Evolutionary conservation across 208 protist species (phyloP).

Genomic region (Vickermania spadyakhi): DNA sequence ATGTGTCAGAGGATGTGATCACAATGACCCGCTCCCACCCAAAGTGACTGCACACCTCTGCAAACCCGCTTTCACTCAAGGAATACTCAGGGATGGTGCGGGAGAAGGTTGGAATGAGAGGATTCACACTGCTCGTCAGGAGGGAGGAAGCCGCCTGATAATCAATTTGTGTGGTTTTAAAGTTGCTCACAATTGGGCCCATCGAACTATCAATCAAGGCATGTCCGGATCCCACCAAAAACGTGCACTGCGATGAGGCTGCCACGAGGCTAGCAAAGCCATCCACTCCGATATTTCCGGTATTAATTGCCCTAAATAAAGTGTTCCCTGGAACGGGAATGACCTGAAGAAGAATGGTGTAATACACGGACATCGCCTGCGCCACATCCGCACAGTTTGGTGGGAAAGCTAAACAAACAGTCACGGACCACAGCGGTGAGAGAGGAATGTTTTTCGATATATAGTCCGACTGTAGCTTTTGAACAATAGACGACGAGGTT

Average conservation of each 20-base stretch:
- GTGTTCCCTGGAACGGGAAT: conserved; percentile 15
- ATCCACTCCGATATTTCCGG: conserved; percentile 47
- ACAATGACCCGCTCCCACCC: conserved; percentile 80
- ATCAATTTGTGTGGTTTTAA: conserved; percentile 58
- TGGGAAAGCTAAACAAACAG: conserved; percentile 63
- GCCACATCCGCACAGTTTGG: conserved; percentile 39
- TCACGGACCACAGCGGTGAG: conserved; percentile 55
- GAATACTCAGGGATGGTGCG: conserved; percentile 39
- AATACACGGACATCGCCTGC: conserved; percentile 48
- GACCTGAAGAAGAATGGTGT: conserved; percentile 44
- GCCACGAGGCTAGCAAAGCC: conserved; percentile 60
- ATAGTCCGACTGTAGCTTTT: conserved; percentile 23
- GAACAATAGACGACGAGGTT: conserved; percentile 17
- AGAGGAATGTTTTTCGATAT: conserved; percentile 26
- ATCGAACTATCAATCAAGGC: conserved; percentile 38
- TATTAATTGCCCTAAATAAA: conserved; percentile 50
- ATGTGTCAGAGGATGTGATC: conserved; percentile 43
- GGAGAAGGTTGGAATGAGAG: conserved; percentile 73
- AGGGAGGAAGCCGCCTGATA: conserved; percentile 56
- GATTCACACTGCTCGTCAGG: conserved; percentile 37
- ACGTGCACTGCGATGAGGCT: conserved; percentile 51
- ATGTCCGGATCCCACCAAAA: conserved; percentile 56
- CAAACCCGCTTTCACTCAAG: conserved; percentile 42
- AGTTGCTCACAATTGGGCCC: conserved; percentile 75
- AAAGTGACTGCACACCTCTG: conserved; percentile 57